A percentile compares a stretch with the other conserved stretches of the same genome.
Conservation (phyloP, 1,284 basidiomycete genomes). For the Amylostereum areolatum region DNA sequence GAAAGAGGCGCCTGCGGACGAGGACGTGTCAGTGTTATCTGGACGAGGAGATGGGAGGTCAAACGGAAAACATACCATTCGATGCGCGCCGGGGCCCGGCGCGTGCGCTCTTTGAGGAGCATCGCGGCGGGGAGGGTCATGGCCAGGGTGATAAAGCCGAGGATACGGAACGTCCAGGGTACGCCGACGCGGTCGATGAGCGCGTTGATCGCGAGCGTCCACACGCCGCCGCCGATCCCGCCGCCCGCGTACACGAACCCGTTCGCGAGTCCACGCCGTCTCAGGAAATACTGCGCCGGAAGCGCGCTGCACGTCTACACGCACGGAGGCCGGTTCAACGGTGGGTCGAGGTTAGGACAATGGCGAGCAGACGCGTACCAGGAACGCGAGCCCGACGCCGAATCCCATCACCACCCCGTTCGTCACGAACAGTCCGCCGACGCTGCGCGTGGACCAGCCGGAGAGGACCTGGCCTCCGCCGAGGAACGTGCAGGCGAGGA, state of each 20-base stretch:
- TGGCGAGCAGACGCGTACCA: conserved; percentile 1
- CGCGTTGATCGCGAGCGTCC: conserved; percentile 21
- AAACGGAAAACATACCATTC: conserved; percentile 12
- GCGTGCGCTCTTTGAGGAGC: conserved; percentile 23
- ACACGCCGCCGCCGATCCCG: conserved; percentile 26
- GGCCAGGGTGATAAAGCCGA: conserved; percentile 22
- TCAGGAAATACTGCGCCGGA: conserved; percentile 28
- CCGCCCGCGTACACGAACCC: conserved; percentile 27
- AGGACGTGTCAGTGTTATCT: neutral
- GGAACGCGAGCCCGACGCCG: conserved; percentile 7
- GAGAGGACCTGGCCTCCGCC: conserved; percentile 6
- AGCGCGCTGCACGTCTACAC: conserved; percentile 22
- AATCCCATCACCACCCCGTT: conserved; percentile 8
- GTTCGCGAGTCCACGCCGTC: conserved; percentile 25
- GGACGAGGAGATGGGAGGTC: neutral
- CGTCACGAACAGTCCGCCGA: conserved; percentile 7
- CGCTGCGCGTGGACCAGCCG: conserved; percentile 2
- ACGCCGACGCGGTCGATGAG: conserved; percentile 24
- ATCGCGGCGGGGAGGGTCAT: conserved; percentile 23
- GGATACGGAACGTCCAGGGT: conserved; percentile 28
- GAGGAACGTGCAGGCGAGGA: conserved; percentile 4
- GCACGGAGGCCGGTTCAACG: too few species aligned
- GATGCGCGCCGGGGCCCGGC: conserved; percentile 9
- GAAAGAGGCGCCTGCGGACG: conserved; percentile 24
- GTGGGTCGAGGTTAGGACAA: too few species aligned